A percentile compares a stretch with the other conserved stretches of the same genome.
Conservation (phyloP, 2,329 filamentous ascomycete genomes). For the Sclerotinia trifoliorum region DNA sequence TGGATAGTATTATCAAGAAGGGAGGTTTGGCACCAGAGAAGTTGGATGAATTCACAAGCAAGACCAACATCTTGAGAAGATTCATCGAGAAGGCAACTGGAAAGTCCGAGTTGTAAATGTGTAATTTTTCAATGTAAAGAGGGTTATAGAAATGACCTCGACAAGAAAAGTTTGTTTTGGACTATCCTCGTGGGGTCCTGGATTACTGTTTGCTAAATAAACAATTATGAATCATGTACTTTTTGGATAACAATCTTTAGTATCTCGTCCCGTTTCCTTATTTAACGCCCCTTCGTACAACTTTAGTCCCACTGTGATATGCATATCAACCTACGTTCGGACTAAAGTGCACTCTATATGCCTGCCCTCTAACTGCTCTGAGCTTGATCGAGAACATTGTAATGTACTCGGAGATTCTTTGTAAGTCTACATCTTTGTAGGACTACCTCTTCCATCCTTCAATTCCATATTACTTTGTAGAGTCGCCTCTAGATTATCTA, state of each 20-base stretch:
- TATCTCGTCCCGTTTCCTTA: slow-evolving; percentile 16
- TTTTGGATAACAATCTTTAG: slow-evolving; percentile 6
- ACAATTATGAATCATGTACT: slow-evolving; percentile 7
- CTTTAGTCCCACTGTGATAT: slow-evolving; percentile 1
- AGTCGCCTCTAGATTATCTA: slow-evolving; percentile 68
- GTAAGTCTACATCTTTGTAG: slow-evolving; percentile 30
- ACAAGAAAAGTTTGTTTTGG: slow-evolving; percentile 11
- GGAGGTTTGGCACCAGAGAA: slow-evolving; percentile 82
- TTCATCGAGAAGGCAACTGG: slow-evolving; percentile 65
- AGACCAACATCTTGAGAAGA: slow-evolving; percentile 82
- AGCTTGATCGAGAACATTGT: not conserved
- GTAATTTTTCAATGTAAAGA: slow-evolving; percentile 4
- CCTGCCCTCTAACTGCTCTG: not conserved
- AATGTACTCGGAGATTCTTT: not conserved
- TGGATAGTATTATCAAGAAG: slow-evolving; percentile 80
- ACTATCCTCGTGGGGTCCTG: not conserved
- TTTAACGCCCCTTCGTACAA: slow-evolving; percentile 16
- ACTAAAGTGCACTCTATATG: slow-evolving; percentile 5
- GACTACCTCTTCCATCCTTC: slow-evolving; percentile 33
- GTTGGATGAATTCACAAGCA: slow-evolving; percentile 80
- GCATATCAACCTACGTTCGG: not conserved
- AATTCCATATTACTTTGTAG: slow-evolving; percentile 33
- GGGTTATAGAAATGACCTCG: not conserved
- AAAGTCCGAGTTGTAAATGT: slow-evolving; percentile 54
- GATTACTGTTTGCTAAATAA: not conserved